A percentile compares a stretch with the other conserved stretches of the same genome.
Evolutionary conservation across 2,329 filamentous ascomycete species (phyloP).

Genomic region (Phyllosticta citribraziliensis): DNA sequence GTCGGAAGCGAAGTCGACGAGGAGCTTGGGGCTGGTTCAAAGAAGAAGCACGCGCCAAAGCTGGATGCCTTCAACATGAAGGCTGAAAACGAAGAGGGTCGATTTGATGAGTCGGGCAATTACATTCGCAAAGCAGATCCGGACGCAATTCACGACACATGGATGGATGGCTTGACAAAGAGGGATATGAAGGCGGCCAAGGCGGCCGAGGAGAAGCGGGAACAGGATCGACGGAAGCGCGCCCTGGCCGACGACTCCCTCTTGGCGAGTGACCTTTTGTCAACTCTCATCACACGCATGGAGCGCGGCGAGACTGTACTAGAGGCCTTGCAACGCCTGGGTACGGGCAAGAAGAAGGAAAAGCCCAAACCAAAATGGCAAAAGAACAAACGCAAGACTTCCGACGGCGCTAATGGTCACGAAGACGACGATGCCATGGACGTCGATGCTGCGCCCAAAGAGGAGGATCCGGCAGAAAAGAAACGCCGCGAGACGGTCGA

Average conservation of each 20-base stretch:
- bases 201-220: conserved; percentile 76
- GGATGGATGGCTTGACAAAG: conserved; percentile 86
- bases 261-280: conserved; percentile 63
- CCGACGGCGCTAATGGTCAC: conserved; percentile 13
- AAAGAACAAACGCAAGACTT: conserved; percentile 38
- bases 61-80: conserved; percentile 95
- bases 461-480: conserved; percentile 58
- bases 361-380: conserved; percentile 54
- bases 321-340: conserved; percentile 76
- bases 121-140: conserved; percentile 89
- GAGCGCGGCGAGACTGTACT: conserved; percentile 77
- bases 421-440: conserved; percentile 53
- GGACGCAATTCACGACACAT: conserved; percentile 81
- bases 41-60: conserved; percentile 88
- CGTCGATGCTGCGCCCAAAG: conserved; percentile 41
- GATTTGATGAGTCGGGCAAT: conserved; percentile 85
- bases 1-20: conserved; percentile 64
- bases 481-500: conserved; percentile 66
- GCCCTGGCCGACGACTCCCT: conserved; percentile 66
- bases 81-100: conserved; percentile 80
- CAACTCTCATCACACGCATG: conserved; percentile 60
- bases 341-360: conserved; percentile 46
- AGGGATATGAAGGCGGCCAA: conserved; percentile 85
- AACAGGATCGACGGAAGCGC: conserved; percentile 62
- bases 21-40: conserved; percentile 79